Base-by-base conservation (phyloP, 1,284 basidiomycete genomes). In the Chiua sp. region DNA sequence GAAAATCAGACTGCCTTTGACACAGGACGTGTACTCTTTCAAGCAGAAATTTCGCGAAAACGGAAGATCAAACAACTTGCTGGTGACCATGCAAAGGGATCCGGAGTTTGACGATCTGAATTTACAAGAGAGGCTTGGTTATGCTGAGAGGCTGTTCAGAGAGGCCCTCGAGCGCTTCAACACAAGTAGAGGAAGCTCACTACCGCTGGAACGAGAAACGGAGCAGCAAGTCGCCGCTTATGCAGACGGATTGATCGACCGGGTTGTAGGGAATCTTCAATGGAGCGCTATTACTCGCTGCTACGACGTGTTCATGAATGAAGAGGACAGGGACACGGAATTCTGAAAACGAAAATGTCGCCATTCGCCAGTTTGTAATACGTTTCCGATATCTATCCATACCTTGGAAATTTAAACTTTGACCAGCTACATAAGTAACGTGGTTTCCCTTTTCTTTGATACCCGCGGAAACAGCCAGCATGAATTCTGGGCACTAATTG, bases 1-100 rank as follows among this genome's bases (percentile, higher is more conserved):
- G n/a, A 51, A 35, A 18, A 3, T 28, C n/a, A 8, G 37, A 7
- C 8, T 47, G 11, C 20, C 16, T 32, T 32, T 49, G n/a, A 26
- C 30, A 8, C 20, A 72, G 71, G 72, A 74, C 28, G 64, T 73
- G 37, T 72, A 65, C 44, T 73, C 72, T 23, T 72, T 68, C 60
- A 74, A 72, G 57, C 72, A 74, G 51, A 72, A 72, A 52, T 60
- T 53, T 12, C 57, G 61, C n/a, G 66, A 71, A 16, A 63, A 71
- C 16, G 70, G 71, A 8, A 71, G 70, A 44, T 39, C 66, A 53
- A 71, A 70, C 50, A 74, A 72, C 32, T 53, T 68, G 33, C 39
- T 68, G 47, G 66, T 61, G 1, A 58, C 59, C 35, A 62, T 70
- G 8, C 46, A 58, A 22, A 58, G 61, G 28, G 56, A 62, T 22